These are phyloP conservation scores for Aspergillus hortae DNA, from an alignment of 2,329 filamentous ascomycete genomes.

Conservation along the genomic window DNA sequence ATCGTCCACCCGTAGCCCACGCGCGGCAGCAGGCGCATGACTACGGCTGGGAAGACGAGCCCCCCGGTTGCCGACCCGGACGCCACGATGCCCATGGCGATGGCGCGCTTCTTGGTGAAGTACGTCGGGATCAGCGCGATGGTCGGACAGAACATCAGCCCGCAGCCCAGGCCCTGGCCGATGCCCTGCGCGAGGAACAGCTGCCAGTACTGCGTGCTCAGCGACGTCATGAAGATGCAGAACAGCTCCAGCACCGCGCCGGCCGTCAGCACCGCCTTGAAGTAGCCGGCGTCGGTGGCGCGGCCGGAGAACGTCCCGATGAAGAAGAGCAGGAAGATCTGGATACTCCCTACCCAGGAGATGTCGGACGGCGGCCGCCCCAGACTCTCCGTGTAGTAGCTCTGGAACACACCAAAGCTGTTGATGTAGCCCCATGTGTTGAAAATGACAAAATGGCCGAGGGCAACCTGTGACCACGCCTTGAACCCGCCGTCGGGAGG, in stretches of 20 bases:
- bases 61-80: constrained; percentile 61
- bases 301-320: constrained; percentile 51
- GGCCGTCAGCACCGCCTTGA: constrained; percentile 41
- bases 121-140: constrained; percentile 58
- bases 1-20: constrained; percentile 65
- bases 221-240: constrained; percentile 50
- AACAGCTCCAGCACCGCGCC: constrained; percentile 45
- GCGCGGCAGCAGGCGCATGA: constrained; percentile 54
- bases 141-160: constrained; percentile 54
- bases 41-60: constrained; percentile 59
- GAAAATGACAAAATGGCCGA: constrained; percentile 54
- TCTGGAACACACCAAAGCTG: constrained; percentile 56
- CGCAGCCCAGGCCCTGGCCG: constrained; percentile 54
- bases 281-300: constrained; percentile 51
- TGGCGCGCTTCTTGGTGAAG: constrained; percentile 56
- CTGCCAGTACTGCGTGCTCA: constrained; percentile 50
- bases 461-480: constrained; percentile 55
- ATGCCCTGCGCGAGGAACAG: constrained; percentile 52
- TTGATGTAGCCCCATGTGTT: constrained; percentile 56
- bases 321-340: constrained; percentile 50
- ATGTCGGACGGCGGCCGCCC: constrained; percentile 45
- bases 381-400: constrained; percentile 47
- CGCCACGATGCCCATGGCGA: constrained; percentile 59
- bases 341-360: constrained; percentile 52
- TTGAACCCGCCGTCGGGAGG: constrained; percentile 50